Percentiles rank a stretch among this genome's conserved stretches.
These are phyloP conservation scores for Colletotrichum kahawae DNA, from an alignment of 2,329 filamentous ascomycete species.

Conservation along the genomic window DNA sequence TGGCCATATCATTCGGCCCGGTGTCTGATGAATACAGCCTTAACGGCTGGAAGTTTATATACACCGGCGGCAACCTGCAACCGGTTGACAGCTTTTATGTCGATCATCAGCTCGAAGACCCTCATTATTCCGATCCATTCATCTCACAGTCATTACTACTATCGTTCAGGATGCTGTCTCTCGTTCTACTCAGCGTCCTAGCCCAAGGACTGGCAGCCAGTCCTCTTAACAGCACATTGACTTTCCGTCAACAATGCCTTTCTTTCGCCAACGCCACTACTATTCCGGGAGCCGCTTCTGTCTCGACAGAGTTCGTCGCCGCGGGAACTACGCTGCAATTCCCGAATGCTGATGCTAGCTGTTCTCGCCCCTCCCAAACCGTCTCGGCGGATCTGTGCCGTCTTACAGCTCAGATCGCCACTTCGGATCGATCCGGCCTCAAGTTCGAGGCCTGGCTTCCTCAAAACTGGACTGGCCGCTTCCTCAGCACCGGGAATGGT, in stretches of 20 bases:
- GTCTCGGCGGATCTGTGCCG: constrained; percentile 32
- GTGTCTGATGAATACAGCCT: background rate
- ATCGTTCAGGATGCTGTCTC: background rate
- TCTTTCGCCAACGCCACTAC: constrained; percentile 32
- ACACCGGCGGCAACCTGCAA: background rate
- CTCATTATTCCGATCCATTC: background rate
- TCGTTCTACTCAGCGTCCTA: background rate
- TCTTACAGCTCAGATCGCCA: constrained; percentile 32
- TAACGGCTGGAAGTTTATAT: background rate
- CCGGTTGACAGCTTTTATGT: background rate
- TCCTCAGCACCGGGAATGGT: constrained; percentile 53
- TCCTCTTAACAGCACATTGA: background rate
- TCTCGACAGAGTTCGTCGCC: constrained; percentile 17
- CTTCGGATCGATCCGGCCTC: constrained; percentile 47
- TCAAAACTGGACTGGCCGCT: constrained; percentile 47
- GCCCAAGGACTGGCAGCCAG: background rate
- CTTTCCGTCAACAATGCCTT: constrained; percentile 18
- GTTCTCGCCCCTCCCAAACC: constrained; percentile 27
- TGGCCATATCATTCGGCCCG: rapidly evolving
- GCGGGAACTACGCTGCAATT: constrained; percentile 38
- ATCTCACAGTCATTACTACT: background rate
- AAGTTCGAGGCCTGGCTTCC: constrained; percentile 53
- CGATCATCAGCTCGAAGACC: background rate
- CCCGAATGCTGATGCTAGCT: constrained; percentile 40
- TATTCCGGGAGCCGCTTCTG: constrained; percentile 30